Evolutionary conservation across 257 asterid genomes (phyloP).

Genomic region (Solanum microdontum): DNA sequence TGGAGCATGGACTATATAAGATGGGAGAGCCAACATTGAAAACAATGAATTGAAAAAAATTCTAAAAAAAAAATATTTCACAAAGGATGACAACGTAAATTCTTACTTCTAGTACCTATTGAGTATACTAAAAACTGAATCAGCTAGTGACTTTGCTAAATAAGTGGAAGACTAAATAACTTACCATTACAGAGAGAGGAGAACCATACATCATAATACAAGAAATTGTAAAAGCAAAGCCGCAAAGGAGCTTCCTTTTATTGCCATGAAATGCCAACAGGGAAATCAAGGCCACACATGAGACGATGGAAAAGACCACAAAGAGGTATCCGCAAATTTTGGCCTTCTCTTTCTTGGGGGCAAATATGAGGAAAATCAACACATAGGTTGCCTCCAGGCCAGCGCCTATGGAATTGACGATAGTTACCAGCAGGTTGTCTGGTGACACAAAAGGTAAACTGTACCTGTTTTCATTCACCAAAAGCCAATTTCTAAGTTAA

Average conservation of each 20-base stretch:
- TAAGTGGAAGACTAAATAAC: neutral
- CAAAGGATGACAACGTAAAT: neutral
- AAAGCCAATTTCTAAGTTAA: neutral
- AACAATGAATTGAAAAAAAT: neutral
- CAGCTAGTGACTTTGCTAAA: neutral
- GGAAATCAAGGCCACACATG: conserved; percentile 19
- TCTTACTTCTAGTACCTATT: neutral
- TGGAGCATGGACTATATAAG: neutral
- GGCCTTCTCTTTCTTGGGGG: conserved; percentile 22
- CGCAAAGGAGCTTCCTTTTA: conserved; percentile 39
- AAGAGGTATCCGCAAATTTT: neutral
- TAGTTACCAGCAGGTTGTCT: conserved; percentile 42
- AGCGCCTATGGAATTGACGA: conserved; percentile 46
- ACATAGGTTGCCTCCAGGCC: conserved; percentile 49
- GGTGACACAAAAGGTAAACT: conserved; percentile 62
- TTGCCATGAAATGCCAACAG: conserved; percentile 27
- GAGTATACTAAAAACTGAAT: neutral
- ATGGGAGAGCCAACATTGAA: neutral
- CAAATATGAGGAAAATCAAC: conserved; percentile 34
- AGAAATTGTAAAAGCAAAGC: conserved; percentile 43
- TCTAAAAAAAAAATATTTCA: neutral
- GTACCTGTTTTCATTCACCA: conserved; percentile 31
- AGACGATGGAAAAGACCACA: neutral
- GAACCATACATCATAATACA: conserved; percentile 77
- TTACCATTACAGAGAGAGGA: conserved; percentile 63